Evolutionary conservation across 106 monocot genomes (phyloP).

Genomic region (Xerophyta viscosa): DNA sequence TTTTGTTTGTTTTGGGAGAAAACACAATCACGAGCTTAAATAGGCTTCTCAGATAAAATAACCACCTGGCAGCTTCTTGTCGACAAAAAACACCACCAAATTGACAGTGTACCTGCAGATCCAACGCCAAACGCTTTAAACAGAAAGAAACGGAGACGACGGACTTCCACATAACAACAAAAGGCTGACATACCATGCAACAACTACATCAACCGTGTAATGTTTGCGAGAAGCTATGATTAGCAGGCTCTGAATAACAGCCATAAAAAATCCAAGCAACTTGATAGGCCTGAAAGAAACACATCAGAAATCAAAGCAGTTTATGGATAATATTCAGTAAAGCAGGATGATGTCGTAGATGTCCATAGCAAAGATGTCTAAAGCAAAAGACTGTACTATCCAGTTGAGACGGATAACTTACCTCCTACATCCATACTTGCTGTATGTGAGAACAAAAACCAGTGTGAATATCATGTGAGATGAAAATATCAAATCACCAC

Average conservation of each 20-base stretch:
- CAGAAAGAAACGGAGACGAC: neutral
- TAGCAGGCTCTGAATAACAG: conserved; percentile 65
- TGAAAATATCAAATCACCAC: conserved; percentile 96
- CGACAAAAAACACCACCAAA: conserved; percentile 86
- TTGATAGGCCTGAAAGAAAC: conserved; percentile 46
- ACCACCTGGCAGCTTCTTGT: conserved; percentile 72
- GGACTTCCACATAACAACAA: neutral
- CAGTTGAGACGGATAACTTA: too few species aligned
- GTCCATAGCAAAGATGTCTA: neutral
- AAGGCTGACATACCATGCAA: conserved; percentile 57
- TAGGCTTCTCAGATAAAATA: conserved; percentile 2
- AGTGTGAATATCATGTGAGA: conserved; percentile 97
- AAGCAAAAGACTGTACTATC: too few species aligned
- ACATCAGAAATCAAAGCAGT: neutral
- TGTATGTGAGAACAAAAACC: conserved; percentile 84
- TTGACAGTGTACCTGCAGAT: conserved; percentile 77
- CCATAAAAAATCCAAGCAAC: conserved; percentile 56
- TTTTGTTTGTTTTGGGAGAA: too few species aligned
- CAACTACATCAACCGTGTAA: conserved; percentile 79
- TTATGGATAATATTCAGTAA: too few species aligned
- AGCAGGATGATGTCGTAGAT: neutral
- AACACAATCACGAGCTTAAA: too few species aligned
- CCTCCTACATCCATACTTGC: conserved; percentile 86
- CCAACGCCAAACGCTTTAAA: neutral
- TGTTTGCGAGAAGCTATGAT: conserved; percentile 88